Evolutionary conservation across 148 eudicot species (phyloP).

Genomic region (Dysphania ambrosioides): DNA sequence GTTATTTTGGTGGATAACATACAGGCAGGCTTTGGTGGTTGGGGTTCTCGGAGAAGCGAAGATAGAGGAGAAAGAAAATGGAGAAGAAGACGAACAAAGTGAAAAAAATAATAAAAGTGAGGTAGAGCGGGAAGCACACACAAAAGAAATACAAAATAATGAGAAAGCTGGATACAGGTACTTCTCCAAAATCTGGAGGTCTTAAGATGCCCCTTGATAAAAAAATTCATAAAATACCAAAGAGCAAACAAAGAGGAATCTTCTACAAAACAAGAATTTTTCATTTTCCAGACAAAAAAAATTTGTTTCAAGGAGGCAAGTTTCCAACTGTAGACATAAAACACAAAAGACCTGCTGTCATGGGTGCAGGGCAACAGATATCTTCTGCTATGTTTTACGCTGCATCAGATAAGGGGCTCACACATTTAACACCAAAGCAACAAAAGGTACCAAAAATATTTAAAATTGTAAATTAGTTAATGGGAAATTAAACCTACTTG

Average conservation of each 20-base stretch:
- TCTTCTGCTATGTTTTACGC: neutral
- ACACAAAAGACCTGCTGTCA: neutral
- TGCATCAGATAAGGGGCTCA: neutral
- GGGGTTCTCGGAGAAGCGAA: neutral
- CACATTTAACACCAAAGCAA: neutral
- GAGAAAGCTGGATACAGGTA: too few species aligned
- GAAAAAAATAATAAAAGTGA: neutral
- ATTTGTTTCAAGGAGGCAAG: neutral
- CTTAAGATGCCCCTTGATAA: neutral
- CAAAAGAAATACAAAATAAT: neutral
- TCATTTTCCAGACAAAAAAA: too few species aligned
- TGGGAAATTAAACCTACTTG: neutral
- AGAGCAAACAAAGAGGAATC: neutral
- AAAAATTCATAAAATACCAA: neutral
- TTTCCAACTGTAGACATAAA: neutral
- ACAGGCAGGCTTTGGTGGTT: too few species aligned
- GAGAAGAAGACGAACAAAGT: too few species aligned
- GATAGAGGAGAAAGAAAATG: neutral
- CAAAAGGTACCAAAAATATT: neutral
- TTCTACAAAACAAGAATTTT: too few species aligned
- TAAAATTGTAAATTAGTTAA: neutral
- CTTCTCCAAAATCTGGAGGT: too few species aligned
- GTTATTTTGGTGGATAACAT: neutral
- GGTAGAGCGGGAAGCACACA: neutral
- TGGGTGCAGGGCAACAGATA: neutral